Percentiles rank a stretch among this genome's conserved stretches.
These are phyloP conservation scores for Exophiala dermatitidis DNA, from an alignment of 2,329 filamentous ascomycete genomes.

Conservation along the genomic window DNA sequence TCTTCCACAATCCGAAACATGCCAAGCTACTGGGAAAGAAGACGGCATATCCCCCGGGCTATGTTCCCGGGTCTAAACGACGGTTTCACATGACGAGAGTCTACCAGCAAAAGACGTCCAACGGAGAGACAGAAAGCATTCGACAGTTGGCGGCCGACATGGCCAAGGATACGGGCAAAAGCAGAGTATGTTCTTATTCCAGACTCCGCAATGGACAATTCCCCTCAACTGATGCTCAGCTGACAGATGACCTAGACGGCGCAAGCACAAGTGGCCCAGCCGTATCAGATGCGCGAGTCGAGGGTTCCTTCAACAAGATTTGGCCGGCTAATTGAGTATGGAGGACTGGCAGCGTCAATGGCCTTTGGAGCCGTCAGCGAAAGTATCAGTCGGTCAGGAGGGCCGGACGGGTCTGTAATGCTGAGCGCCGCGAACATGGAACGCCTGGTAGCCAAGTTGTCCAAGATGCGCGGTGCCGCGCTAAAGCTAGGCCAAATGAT, in stretches of 20 bases:
- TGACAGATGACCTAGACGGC: conserved; percentile 39
- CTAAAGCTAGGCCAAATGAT: conserved; percentile 96
- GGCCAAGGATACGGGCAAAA: conserved; percentile 36
- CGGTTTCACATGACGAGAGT: conserved; percentile 19
- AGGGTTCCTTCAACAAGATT: conserved; percentile 81
- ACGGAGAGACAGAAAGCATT: conserved; percentile 35
- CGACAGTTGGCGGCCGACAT: conserved; percentile 43
- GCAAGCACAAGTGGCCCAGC: conserved; percentile 28
- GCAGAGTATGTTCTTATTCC: conserved; percentile 24
- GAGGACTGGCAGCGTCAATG: conserved; percentile 89
- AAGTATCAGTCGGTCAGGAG: conserved; percentile 69
- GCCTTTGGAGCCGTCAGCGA: conserved; percentile 85
- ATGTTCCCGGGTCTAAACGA: conserved; percentile 18
- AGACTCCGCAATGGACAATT: conserved; percentile 7
- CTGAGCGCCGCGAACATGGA: conserved; percentile 89
- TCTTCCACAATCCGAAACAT: conserved; percentile 54
- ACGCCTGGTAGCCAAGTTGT: conserved; percentile 82
- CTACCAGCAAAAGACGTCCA: conserved; percentile 17
- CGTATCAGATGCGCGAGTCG: conserved; percentile 75
- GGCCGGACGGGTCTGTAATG: conserved; percentile 70
- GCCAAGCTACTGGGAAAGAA: conserved; percentile 49
- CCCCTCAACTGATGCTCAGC: conserved; percentile 36
- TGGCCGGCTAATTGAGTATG: conserved; percentile 88
- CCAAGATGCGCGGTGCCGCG: conserved; percentile 93
- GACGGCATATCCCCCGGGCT: conserved; percentile 21